Evolutionary conservation across 2,329 filamentous ascomycete species (phyloP).

Genomic region (Ascochyta rabiei): DNA sequence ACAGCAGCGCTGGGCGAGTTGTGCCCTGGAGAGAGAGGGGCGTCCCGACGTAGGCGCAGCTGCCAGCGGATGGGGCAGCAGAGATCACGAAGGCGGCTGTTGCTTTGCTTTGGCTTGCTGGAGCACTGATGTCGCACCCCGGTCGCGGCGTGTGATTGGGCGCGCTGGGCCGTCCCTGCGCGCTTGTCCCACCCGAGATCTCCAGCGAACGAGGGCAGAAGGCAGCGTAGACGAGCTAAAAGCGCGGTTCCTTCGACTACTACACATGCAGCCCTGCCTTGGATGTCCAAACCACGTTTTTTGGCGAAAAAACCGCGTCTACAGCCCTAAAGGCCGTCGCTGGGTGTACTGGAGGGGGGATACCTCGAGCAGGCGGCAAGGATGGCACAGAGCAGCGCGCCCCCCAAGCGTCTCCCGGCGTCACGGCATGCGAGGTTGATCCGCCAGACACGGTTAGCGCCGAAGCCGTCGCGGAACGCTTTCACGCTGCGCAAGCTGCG

Average conservation of each 20-base stretch:
- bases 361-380: constrained; percentile 13
- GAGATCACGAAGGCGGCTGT: constrained; percentile 38
- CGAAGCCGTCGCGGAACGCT: constrained; percentile 32
- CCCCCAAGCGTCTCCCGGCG: constrained; percentile 29
- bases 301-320: constrained; percentile 41
- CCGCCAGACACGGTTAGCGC: constrained; percentile 29
- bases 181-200: constrained; percentile 28
- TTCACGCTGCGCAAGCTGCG: constrained; percentile 20
- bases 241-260: constrained; percentile 35
- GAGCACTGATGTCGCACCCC: constrained; percentile 24
- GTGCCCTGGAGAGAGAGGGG: constrained; percentile 30
- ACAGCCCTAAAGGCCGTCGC: constrained; percentile 34
- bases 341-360: constrained; percentile 33
- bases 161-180: constrained; percentile 22
- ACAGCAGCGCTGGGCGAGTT: constrained; percentile 25
- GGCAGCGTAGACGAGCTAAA: constrained; percentile 27
- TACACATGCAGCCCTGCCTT: constrained; percentile 33
- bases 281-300: constrained; percentile 38
- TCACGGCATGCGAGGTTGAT: constrained; percentile 33
- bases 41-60: constrained; percentile 36
- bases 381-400: constrained; percentile 14
- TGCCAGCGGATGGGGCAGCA: constrained; percentile 35
- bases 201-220: constrained; percentile 26
- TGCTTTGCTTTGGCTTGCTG: constrained; percentile 33
- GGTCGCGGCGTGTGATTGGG: constrained; percentile 22